Evolutionary conservation across 176 grass and related monocot genomes (phyloP).

Genomic region (Puya raimondii): DNA sequence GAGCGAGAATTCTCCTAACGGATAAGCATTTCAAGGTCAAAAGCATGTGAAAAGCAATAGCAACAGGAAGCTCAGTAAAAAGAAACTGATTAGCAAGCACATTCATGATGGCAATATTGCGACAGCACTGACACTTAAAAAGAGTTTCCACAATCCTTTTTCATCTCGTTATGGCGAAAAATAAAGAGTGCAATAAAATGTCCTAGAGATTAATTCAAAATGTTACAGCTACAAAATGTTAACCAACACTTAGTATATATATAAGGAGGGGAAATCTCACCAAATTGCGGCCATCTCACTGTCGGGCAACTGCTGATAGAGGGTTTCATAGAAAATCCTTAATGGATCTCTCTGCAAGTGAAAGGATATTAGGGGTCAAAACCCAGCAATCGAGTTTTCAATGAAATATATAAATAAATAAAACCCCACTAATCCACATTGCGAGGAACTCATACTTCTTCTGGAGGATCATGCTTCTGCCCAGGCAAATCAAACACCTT

Average conservation of each 20-base stretch:
- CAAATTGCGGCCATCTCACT: slow-evolving; percentile 88
- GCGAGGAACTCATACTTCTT: slow-evolving; percentile 45
- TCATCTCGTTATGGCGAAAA: too few species aligned
- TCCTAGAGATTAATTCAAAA: not conserved
- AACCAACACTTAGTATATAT: not conserved
- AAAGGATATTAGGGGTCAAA: not conserved
- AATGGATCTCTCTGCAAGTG: slow-evolving; percentile 77
- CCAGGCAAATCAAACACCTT: slow-evolving; percentile 84
- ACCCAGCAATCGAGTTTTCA: slow-evolving; percentile 3
- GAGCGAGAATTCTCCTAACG: too few species aligned
- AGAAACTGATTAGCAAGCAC: too few species aligned
- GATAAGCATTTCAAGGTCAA: too few species aligned
- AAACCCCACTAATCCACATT: not conserved
- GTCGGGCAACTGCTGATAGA: slow-evolving; percentile 67
- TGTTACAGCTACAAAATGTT: not conserved
- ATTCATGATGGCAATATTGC: too few species aligned
- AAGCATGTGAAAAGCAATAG: too few species aligned
- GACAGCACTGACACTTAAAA: too few species aligned
- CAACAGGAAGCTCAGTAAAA: too few species aligned
- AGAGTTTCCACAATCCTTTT: too few species aligned
- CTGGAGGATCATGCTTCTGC: slow-evolving; percentile 84
- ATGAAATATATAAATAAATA: not conserved
- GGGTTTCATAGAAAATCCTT: slow-evolving; percentile 91
- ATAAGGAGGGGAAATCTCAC: slow-evolving; percentile 30
- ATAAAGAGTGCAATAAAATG: too few species aligned